Conservation (phyloP, 805 yeast genomes). For the Komagataella ulmi region DNA sequence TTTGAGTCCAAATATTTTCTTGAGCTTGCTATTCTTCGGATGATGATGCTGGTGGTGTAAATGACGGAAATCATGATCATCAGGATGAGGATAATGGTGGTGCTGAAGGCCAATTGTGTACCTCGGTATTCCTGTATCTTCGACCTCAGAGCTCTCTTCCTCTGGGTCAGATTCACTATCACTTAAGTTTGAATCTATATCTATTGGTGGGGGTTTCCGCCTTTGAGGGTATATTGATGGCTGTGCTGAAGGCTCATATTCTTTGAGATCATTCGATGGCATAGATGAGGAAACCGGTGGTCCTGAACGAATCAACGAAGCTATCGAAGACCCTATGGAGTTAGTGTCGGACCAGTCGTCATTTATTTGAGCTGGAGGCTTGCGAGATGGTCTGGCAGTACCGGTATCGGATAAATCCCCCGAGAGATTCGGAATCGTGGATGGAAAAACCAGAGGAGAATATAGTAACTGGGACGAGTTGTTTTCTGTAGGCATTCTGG, state of each 20-base stretch:
- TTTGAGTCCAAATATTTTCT: conserved; percentile 10
- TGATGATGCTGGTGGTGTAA: conserved; percentile 12
- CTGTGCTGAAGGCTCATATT: neutral
- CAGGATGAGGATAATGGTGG: neutral
- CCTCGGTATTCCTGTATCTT: neutral
- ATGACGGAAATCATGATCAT: conserved; percentile 2
- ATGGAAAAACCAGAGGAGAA: neutral
- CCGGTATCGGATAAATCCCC: neutral
- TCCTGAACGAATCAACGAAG: neutral
- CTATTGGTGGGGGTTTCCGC: neutral
- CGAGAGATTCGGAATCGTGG: neutral
- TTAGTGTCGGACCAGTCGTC: neutral
- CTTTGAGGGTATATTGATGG: neutral
- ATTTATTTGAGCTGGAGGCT: neutral
- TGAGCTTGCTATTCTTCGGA: conserved; percentile 9
- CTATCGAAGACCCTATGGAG: neutral
- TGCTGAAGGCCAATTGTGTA: neutral
- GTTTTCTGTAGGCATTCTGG: neutral
- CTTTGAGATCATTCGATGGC: neutral
- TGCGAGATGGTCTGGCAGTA: neutral
- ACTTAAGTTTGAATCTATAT: neutral
- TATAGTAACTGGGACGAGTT: neutral
- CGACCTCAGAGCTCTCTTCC: neutral
- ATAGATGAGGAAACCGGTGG: neutral
- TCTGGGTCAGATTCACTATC: neutral